Base-by-base conservation (phyloP, 108 stramenopile species). In the Discostella stelligeroides region DNA sequence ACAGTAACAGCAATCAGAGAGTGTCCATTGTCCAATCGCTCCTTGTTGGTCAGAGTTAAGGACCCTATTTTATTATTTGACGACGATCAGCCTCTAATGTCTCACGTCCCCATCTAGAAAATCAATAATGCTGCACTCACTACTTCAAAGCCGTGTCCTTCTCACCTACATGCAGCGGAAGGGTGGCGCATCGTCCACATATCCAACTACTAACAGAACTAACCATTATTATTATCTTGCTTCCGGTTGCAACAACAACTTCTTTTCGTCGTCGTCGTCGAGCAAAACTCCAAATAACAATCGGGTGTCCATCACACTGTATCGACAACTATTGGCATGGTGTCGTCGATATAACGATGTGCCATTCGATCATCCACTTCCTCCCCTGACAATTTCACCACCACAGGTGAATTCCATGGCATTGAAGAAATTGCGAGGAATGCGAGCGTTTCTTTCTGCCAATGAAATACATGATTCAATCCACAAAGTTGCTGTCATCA, bases 241-340 rank as follows among this genome's bases (percentile, higher is more conserved):
- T 34, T 34, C 34, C 34, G 3, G 34, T n/a, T n/a, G n/a, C n/a
- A n/a, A n/a, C n/a, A n/a, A n/a, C n/a, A n/a, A n/a, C 34, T 34
- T 34, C 18, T 24, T 8, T 18, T 50, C 49, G 7, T 50, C 17
- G 49, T 50, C 49, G 7, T 17, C 49, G 51, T n/a, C 24, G 25
- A 53, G 34, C 15, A 45, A 45, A 1, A n/a, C 30, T 41, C 61
- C 29, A 30, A 25, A 27, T 7, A 79, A n/a, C n/a, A 79, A 66
- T 45, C 70, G 70, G 29, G 70, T 92, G 43, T 38, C 86, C 24
- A 43, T 68, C 37, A 83, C 89, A 3, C 76, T 92, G 54, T 92
- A 92, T 55, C 85, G 91, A 18, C 85, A 88, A 40, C 76, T 92
- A 11, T 46, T 89, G 6, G 69, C 62, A 43, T 92, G 91, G 91